Evolutionary conservation across 169 alveolate genomes (phyloP).

Genomic region (Plasmodium yoelii): DNA sequence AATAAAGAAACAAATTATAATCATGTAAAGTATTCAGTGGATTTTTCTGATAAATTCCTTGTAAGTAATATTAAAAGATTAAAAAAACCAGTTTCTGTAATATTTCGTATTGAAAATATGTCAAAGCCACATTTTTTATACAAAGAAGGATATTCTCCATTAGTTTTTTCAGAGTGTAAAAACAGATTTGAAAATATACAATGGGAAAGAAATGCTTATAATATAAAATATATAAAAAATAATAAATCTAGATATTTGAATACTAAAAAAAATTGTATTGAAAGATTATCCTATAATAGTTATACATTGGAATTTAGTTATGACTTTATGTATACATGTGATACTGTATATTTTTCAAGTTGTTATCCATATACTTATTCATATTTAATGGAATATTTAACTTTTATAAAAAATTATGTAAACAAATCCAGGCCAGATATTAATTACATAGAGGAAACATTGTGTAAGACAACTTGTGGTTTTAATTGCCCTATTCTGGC

Average conservation of each 20-base stretch:
- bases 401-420: slow-evolving; percentile 15
- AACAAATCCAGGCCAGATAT: not conserved
- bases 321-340: slow-evolving; percentile 48
- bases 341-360: slow-evolving; percentile 68
- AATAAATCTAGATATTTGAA: slow-evolving; percentile 23
- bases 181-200: slow-evolving; percentile 18
- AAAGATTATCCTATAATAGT: slow-evolving; percentile 11
- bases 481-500: slow-evolving; percentile 41
- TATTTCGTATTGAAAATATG: slow-evolving; percentile 57
- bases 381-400: slow-evolving; percentile 22
- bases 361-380: slow-evolving; percentile 55
- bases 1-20: slow-evolving; percentile 9
- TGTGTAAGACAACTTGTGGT: slow-evolving; percentile 52
- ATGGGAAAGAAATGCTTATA: slow-evolving; percentile 71
- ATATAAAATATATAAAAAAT: slow-evolving; percentile 50
- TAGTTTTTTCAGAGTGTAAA: slow-evolving; percentile 52
- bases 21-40: slow-evolving; percentile 13
- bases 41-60: slow-evolving; percentile 29
- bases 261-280: slow-evolving; percentile 32
- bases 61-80: slow-evolving; percentile 26
- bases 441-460: slow-evolving; percentile 25
- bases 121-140: slow-evolving; percentile 55
- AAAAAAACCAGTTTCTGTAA: slow-evolving; percentile 58
- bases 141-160: slow-evolving; percentile 72
- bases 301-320: slow-evolving; percentile 48